Percentiles rank a stretch among this genome's conserved stretches.
Conservation (phyloP, 176 grass and related monocot genomes). For the Cymbopogon citratus region DNA sequence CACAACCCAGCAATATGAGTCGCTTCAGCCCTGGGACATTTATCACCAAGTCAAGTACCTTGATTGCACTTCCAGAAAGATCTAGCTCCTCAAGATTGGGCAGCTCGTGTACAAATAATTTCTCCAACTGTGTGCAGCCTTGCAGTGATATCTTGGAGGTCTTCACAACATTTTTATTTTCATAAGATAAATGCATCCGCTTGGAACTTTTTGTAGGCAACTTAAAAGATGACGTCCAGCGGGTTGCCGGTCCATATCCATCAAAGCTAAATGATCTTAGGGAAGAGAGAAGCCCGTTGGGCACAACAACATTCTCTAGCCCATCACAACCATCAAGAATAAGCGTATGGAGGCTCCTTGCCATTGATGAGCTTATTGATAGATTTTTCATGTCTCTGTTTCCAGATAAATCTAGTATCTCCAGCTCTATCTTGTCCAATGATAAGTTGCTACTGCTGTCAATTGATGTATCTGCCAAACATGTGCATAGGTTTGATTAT, state of each 20-base stretch:
- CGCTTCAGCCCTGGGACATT: not conserved
- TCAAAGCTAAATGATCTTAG: constrained; percentile 14
- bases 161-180: not conserved
- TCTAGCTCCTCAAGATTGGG: constrained; percentile 4
- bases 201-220: not conserved
- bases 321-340: constrained; percentile 17
- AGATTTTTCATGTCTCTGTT: not conserved
- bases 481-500: not conserved
- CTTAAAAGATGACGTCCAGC: not conserved
- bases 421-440: not conserved
- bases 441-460: not conserved
- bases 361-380: not conserved
- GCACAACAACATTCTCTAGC: not conserved
- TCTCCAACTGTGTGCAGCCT: not conserved
- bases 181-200: accelerated
- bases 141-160: not conserved
- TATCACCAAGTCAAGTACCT: constrained; percentile 11
- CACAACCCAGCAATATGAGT: not conserved
- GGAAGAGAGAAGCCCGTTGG: not conserved
- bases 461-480: no score
- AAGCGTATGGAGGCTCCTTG: not conserved
- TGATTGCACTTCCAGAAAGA: constrained; percentile 9
- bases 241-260: not conserved
- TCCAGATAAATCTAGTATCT: not conserved
- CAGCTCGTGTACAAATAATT: not conserved